Base-by-base conservation (phyloP, 2,329 filamentous ascomycete genomes). In the Rhinocladiella mackenziei region DNA sequence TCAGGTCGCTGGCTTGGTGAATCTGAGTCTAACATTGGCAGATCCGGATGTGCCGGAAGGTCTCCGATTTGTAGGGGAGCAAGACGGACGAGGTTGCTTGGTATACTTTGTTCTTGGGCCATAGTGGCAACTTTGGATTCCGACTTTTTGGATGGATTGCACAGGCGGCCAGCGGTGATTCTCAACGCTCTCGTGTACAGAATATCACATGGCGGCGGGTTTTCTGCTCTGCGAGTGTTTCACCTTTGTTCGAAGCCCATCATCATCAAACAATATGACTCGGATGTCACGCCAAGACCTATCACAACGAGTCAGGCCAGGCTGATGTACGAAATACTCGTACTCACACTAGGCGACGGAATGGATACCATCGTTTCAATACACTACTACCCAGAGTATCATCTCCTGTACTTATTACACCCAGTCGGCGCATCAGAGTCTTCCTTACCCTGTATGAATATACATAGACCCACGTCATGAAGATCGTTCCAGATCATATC, bases 71-170 rank as follows among this genome's bases (percentile, higher is more conserved):
- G 44, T 5, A 57, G 28, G 11, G 55, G 51, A 6, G 48, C 44
- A 5, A 57, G 48, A 18, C 55, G 51, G 46, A 57, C 39, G 33
- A 55, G 43, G 26, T 53, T 53, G 39, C 50, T 53, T 28, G 22
- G 39, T 41, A 11, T 35, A 42, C 30, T 18, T 45, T 14, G 31
- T 47, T 15, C 8, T 23, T 30, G 43, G 4, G 48, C 40, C 48
- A 51, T 51, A 17, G 29, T 26, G 15, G 20, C n/a, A 28, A 2
- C 5, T 11, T 19, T 4, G 19, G n/a, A n/a, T 15, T 6, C 9
- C 7, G 29, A 6, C 14, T 15, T 32, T 15, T 6, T 8, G 5
- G 29, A 5, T 32, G 23, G 7, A 26, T 7, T 26, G 7, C 7
- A 26, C 23, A 26, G 11, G 23, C 7, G 23, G 23, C 23, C 7